These are phyloP conservation scores for Phytophthora melonis DNA, from an alignment of 352 stramenopile genomes.

Conservation along the genomic window DNA sequence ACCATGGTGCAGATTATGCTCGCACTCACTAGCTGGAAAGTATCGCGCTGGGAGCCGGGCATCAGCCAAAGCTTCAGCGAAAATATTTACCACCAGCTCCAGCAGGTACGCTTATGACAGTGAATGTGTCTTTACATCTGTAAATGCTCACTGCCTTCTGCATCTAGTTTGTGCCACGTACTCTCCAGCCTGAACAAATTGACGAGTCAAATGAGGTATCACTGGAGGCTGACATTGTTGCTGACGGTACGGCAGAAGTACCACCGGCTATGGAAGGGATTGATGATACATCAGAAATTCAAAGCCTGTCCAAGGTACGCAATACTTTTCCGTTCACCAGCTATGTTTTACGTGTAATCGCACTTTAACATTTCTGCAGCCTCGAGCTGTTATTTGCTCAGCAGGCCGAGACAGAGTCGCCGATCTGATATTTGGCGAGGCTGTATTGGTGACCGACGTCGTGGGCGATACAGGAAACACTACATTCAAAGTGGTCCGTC, in stretches of 20 bases:
- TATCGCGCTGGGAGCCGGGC: constrained; percentile 46
- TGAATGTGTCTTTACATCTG: not conserved
- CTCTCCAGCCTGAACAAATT: constrained; percentile 11
- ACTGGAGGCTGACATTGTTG: constrained; percentile 16
- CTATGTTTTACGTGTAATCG: constrained; percentile 7
- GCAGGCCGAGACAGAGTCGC: constrained; percentile 18
- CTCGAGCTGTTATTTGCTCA: constrained; percentile 58
- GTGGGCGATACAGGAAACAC: constrained; percentile 60
- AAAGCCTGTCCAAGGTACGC: constrained; percentile 16
- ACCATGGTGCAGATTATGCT: constrained; percentile 47
- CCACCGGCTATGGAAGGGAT: constrained; percentile 7
- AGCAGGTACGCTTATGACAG: constrained; percentile 28
- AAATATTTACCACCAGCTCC: constrained; percentile 49
- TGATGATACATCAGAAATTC: not conserved
- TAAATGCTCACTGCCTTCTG: not conserved
- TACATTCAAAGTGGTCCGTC: constrained; percentile 54
- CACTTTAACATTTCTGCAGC: constrained; percentile 32
- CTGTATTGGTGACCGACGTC: constrained; percentile 52
- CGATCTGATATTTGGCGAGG: constrained; percentile 48
- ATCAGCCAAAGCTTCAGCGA: constrained; percentile 30
- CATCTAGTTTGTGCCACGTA: constrained; percentile 30
- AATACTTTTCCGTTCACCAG: not conserved
- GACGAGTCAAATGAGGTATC: constrained; percentile 27
- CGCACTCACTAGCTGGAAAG: constrained; percentile 68
- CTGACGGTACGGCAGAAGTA: constrained; percentile 10